A percentile compares a stretch with the other conserved stretches of the same genome.
Evolutionary conservation across 2,329 filamentous ascomycete genomes (phyloP).

Genomic region (Ophiostoma tasmaniense): DNA sequence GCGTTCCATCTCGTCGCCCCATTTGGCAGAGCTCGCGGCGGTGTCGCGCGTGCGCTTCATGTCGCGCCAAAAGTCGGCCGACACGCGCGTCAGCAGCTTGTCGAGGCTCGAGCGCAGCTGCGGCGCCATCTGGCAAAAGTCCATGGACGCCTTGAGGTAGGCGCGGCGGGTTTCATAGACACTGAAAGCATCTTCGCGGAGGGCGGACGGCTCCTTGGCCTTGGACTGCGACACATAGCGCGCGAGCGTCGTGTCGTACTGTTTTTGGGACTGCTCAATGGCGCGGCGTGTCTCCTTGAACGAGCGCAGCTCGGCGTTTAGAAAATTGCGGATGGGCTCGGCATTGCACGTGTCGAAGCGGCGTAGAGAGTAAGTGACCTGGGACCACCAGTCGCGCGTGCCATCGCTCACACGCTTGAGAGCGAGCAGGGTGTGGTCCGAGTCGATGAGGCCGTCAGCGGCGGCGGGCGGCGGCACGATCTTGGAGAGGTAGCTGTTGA

Average conservation of each 20-base stretch:
- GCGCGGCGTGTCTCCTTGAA: slow-evolving; percentile 77
- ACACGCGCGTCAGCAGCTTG: slow-evolving; percentile 74
- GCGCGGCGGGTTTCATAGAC: slow-evolving; percentile 85
- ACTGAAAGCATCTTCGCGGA: slow-evolving; percentile 92
- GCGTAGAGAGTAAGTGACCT: slow-evolving; percentile 63
- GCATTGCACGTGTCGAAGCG: slow-evolving; percentile 68
- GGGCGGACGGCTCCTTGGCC: slow-evolving; percentile 81
- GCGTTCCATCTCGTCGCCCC: slow-evolving; percentile 76
- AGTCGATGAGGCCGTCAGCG: slow-evolving; percentile 75
- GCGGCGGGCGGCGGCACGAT: slow-evolving; percentile 65
- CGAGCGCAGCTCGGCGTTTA: slow-evolving; percentile 67
- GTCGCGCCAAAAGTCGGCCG: slow-evolving; percentile 81
- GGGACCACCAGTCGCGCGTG: slow-evolving; percentile 78
- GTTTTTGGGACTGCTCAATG: slow-evolving; percentile 73
- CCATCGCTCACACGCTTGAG: slow-evolving; percentile 79
- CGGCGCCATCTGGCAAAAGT: slow-evolving; percentile 82
- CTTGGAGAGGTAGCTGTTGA: slow-evolving; percentile 67
- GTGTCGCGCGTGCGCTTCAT: slow-evolving; percentile 65
- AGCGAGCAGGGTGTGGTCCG: slow-evolving; percentile 87
- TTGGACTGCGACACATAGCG: slow-evolving; percentile 81
- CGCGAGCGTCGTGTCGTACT: slow-evolving; percentile 71
- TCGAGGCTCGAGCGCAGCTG: slow-evolving; percentile 79
- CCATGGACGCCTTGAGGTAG: slow-evolving; percentile 86
- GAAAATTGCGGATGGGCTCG: slow-evolving; percentile 73
- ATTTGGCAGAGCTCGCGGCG: slow-evolving; percentile 55